Conservation (phyloP, 2,329 filamentous ascomycete species). For the Bipolaris bicolor region DNA sequence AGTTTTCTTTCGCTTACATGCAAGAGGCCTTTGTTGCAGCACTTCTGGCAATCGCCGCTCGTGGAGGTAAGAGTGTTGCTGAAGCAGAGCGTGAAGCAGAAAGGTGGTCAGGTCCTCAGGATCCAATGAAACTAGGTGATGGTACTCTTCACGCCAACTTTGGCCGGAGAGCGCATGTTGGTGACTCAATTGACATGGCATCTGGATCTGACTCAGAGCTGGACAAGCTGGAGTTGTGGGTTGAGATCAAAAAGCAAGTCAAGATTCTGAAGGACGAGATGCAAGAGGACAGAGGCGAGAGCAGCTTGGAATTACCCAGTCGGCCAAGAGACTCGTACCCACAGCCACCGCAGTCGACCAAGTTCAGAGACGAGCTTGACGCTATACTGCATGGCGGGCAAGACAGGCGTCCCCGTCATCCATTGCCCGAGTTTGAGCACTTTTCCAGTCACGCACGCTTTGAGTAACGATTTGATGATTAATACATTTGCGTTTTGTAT, state of each 20-base stretch:
- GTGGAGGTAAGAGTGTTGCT: constrained; percentile 23
- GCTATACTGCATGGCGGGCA: constrained; percentile 26
- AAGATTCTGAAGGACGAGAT: constrained; percentile 52
- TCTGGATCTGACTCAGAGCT: constrained; percentile 28
- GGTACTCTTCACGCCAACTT: constrained; percentile 15
- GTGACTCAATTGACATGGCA: not conserved
- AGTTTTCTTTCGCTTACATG: constrained; percentile 56
- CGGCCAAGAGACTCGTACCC: not conserved
- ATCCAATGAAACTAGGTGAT: constrained; percentile 26
- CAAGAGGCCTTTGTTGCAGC: constrained; percentile 53
- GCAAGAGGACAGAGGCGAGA: constrained; percentile 27
- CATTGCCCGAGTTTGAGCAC: constrained; percentile 9
- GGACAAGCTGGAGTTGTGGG: constrained; percentile 50
- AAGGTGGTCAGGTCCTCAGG: constrained; percentile 37
- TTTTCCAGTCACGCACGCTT: constrained; percentile 3
- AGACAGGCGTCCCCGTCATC: constrained; percentile 5
- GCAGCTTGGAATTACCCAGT: constrained; percentile 5
- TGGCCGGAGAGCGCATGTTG: constrained; percentile 2
- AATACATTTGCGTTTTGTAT: not conserved
- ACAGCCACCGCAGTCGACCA: constrained; percentile 1
- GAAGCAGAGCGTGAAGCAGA: constrained; percentile 17
- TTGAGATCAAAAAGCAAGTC: constrained; percentile 52
- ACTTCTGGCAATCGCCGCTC: constrained; percentile 46
- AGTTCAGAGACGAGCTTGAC: constrained; percentile 33
- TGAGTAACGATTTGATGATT: not conserved